Base-by-base conservation (phyloP, 1,284 basidiomycete genomes). In the Gomphus bonarii region DNA sequence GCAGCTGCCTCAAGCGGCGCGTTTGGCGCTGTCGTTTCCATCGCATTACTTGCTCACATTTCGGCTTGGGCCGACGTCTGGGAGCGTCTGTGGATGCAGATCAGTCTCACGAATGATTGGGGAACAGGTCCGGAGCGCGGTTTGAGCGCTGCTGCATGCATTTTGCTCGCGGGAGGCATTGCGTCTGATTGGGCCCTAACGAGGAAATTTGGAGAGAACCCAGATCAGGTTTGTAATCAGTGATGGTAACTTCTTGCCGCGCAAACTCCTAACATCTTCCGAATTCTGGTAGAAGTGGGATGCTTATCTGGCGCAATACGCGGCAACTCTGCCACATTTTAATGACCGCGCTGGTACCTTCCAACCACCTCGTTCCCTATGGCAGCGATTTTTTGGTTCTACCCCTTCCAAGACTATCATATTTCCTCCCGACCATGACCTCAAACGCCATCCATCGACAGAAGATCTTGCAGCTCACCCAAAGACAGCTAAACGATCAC, bases 231-330 rank as follows among this genome's bases (percentile, higher is more conserved):
- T 61, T 18, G 71, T 67, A 30, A 52, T 28, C 30, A 36, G 14
- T 48, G n/a, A n/a, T 12, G 9, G n/a, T n/a, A n/a, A n/a, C 25
- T 25, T 35, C 36, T 25, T 18, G 30, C 22, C n/a, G 30, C n/a
- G 30, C 40, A 42, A 30, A 14, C 14, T 38, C 4, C 9, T 46
- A 30, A 59, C 4, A 35, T 50, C 16, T 58, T 31, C 43, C 43
- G 50, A 20, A 44, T 25, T 16, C 18, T 38, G 35, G 18, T 61
- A 84, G 82, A 81, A 82, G 72, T 87, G 84, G 84, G 82, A 86
- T 62, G 70, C 69, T 16, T 85, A 82, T 61, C 76, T 87, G 16
- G 75, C 81, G 3, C 74, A 78, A 33, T 85, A 84, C 60, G 70
- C 78, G 4, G 65, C 75, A 7, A 75, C 74, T 54, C 73, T 84